Evolutionary conservation across 495 filamentous ascomycete genomes (phyloP), one percentile per base, ranked within the genome.

Genomic region (Aspergillus campestris): DNA sequence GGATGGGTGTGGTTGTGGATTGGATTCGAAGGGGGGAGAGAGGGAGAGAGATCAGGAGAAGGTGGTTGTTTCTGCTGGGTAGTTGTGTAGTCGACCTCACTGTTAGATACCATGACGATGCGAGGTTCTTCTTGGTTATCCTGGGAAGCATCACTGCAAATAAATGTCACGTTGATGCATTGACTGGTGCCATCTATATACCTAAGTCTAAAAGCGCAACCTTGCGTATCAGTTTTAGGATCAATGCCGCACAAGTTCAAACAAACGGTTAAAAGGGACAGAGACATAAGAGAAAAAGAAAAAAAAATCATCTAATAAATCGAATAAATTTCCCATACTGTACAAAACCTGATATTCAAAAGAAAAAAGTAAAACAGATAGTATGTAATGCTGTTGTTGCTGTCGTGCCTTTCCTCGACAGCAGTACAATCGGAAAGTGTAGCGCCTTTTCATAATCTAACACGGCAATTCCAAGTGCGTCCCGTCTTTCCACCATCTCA

Each of bases 291-390:
- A 48, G 18, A 36, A 29, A 45, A 35, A 44, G 42, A 52, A 52
- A 43, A 52, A 36, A 53, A 56, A 64, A 51, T 64, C 57, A 63
- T 57, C 58, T 60, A 50, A 61, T 57, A 56, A 65, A 67, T 57
- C 53, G 53, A 60, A 64, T 61, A 52, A 34, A 61, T 57, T 63
- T 59, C 58, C 62, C 59, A 66, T 70, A 70, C 55, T 70, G 59
- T 70, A 70, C 67, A 70, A 57, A 57, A 57, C 57, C 62, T 58
- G 52, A 55, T 62, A 61, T 64, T 65, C 49, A 63, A 59, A 53
- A 53, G 51, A 40, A 48, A 38, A 39, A 42, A 49, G 40, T 40
- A 40, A 47, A 57, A 57, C 49, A 52, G 46, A 51, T 48, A 49
- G 49, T 51, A 55, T 48, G 40, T 46, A 33, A 39, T 48, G 42